Evolutionary conservation across 2,329 filamentous ascomycete genomes (phyloP).

Genomic region (Aspergillus ochraceus): DNA sequence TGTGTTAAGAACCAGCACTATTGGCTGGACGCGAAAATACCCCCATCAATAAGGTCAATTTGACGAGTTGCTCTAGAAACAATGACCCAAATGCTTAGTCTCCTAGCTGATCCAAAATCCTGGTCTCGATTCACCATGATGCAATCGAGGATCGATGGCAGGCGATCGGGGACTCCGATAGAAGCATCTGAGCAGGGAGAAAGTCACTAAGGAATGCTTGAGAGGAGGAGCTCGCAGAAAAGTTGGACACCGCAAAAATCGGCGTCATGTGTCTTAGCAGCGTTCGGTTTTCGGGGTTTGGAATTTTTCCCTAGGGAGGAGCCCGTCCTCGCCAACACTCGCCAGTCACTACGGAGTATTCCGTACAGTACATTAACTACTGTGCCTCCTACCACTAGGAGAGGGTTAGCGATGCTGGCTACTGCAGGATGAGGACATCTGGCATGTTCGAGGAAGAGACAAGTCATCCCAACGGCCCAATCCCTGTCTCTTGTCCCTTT

Average conservation of each 20-base stretch:
- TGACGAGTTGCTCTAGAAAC: not conserved
- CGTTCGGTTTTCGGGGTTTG: not conserved
- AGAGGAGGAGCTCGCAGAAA: not conserved
- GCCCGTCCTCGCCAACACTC: not conserved
- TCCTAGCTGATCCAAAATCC: not conserved
- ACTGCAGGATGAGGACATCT: constrained; percentile 8
- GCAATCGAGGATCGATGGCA: not conserved
- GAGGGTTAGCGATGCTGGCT: constrained; percentile 8
- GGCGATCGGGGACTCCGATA: not conserved
- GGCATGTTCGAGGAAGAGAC: constrained; percentile 3
- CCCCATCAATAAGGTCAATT: not conserved
- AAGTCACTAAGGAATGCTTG: not conserved
- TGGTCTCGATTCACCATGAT: not conserved
- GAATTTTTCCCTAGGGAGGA: not conserved
- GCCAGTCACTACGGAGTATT: no score
- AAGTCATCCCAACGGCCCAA: constrained; percentile 10
- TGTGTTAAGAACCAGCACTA: not conserved
- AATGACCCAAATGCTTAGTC: not conserved
- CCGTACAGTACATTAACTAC: not conserved
- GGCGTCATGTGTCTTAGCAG: not conserved
- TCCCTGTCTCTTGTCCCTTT: not conserved
- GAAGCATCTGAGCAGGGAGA: not conserved
- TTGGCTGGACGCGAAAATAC: not conserved
- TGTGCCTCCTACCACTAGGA: constrained; percentile 6
- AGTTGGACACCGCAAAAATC: not conserved